Percentiles rank a stretch among this genome's conserved stretches.
Evolutionary conservation across 1,284 basidiomycete genomes (phyloP).

Genomic region (Ustilago nuda): DNA sequence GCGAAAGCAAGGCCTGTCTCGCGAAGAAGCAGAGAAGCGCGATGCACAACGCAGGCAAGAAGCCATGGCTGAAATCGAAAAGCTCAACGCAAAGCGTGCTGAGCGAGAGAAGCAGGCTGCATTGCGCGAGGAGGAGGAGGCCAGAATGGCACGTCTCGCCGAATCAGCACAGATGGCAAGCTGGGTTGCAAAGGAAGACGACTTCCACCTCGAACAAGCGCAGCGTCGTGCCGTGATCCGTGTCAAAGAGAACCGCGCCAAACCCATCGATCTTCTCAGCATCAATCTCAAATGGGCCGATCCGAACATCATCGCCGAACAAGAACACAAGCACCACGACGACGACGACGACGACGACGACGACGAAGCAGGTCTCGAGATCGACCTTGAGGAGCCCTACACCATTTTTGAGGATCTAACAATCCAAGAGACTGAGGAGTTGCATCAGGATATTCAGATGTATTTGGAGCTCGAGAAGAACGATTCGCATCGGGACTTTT

Average conservation of each 20-base stretch:
- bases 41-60: slow-evolving; percentile 87
- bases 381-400: slow-evolving; percentile 97
- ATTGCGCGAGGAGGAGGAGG: slow-evolving; percentile 90
- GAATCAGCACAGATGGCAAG: slow-evolving; percentile 97
- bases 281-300: slow-evolving; percentile 67
- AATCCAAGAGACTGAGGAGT: slow-evolving; percentile 86
- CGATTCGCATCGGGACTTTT: slow-evolving; percentile 91
- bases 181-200: slow-evolving; percentile 96
- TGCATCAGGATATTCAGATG: slow-evolving; percentile 92
- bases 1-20: slow-evolving; percentile 83
- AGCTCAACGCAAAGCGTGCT: slow-evolving; percentile 87
- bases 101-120: slow-evolving; percentile 90
- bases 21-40: slow-evolving; percentile 81
- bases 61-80: slow-evolving; percentile 87
- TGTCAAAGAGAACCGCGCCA: slow-evolving; percentile 90
- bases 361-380: slow-evolving; percentile 89
- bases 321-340: slow-evolving; percentile 78
- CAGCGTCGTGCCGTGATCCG: slow-evolving; percentile 89
- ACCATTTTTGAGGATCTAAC: slow-evolving; percentile 94
- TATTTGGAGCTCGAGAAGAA: slow-evolving; percentile 88
- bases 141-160: slow-evolving; percentile 84
- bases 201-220: slow-evolving; percentile 96
- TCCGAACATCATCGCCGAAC: slow-evolving; percentile 88
- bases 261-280: slow-evolving; percentile 67
- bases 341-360: slow-evolving; percentile 82